These are phyloP conservation scores for Citrus australasica DNA, from an alignment of 345 rosid genomes.

Conservation along the genomic window DNA sequence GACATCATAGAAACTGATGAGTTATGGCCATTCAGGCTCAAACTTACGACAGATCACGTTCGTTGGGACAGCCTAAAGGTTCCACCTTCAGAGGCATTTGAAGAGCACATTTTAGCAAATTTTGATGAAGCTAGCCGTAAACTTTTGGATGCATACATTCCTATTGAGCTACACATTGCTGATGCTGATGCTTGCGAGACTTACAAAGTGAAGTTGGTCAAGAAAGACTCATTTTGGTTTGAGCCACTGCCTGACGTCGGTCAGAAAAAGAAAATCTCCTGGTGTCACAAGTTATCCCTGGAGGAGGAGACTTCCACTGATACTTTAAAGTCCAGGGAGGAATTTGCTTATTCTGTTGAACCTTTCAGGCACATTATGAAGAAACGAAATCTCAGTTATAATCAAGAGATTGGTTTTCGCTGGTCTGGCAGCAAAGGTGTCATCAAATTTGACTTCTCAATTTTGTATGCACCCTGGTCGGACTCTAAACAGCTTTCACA, in stretches of 20 bases:
- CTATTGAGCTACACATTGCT: slow-evolving; percentile 14
- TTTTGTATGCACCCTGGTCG: slow-evolving; percentile 11
- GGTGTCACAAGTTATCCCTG: not conserved
- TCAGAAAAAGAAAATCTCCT: not conserved
- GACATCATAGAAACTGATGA: not conserved
- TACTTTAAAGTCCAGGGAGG: not conserved
- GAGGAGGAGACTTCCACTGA: not conserved
- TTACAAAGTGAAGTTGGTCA: slow-evolving; percentile 17
- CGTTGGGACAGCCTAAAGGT: slow-evolving; percentile 38
- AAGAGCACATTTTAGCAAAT: slow-evolving; percentile 19
- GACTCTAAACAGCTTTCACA: not conserved
- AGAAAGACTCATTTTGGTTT: slow-evolving; percentile 35
- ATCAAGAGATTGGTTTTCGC: slow-evolving; percentile 24
- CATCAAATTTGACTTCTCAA: slow-evolving; percentile 24
- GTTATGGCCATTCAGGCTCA: slow-evolving; percentile 25
- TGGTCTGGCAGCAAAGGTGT: slow-evolving; percentile 6
- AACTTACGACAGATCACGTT: slow-evolving; percentile 24
- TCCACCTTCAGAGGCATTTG: slow-evolving; percentile 21
- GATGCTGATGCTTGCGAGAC: slow-evolving; percentile 23
- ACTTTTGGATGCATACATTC: slow-evolving; percentile 6
- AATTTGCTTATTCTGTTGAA: slow-evolving; percentile 25
- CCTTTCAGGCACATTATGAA: slow-evolving; percentile 22
- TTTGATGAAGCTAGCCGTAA: slow-evolving; percentile 7
- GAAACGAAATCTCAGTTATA: slow-evolving; percentile 20
- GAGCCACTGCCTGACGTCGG: slow-evolving; percentile 31